These are phyloP conservation scores for Pyrrhoderma lamaoense DNA, from an alignment of 1,284 basidiomycete genomes.

Conservation along the genomic window DNA sequence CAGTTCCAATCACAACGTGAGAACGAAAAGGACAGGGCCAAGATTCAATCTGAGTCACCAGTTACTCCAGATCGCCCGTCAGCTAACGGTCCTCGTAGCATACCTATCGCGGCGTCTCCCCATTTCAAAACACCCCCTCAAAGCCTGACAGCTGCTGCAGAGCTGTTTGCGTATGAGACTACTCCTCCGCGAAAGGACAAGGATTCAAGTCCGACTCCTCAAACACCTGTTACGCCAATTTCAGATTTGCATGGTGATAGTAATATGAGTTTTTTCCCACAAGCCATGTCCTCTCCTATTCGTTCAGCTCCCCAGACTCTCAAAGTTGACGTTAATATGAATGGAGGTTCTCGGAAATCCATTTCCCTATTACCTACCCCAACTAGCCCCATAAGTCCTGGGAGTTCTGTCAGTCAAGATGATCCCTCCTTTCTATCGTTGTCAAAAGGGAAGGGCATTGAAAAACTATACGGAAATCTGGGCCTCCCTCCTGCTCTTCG, in stretches of 20 bases:
- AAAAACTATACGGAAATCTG: not conserved
- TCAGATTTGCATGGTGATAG: not conserved
- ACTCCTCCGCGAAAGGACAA: slow-evolving; percentile 1
- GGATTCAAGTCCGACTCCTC: slow-evolving; percentile 2
- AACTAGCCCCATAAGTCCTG: not conserved
- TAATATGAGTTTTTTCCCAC: slow-evolving; percentile 8
- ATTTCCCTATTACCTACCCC: not conserved
- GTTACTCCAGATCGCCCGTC: not conserved
- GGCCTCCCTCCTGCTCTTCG: no score
- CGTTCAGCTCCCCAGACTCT: not conserved
- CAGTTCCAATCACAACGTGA: slow-evolving; percentile 5
- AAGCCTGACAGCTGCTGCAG: slow-evolving; percentile 34
- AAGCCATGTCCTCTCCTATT: slow-evolving; percentile 7
- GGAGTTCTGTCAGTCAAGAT: no score
- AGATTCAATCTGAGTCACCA: not conserved
- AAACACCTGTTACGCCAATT: slow-evolving; percentile 11
- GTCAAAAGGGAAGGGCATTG: slow-evolving; percentile 8
- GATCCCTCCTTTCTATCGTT: slow-evolving; percentile 1
- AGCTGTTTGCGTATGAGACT: slow-evolving; percentile 23
- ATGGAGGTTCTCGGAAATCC: not conserved
- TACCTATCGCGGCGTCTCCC: no score
- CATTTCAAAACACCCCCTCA: slow-evolving; percentile 27
- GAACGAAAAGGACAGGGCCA: slow-evolving; percentile 25
- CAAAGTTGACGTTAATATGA: not conserved
- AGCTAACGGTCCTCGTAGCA: no score